These are phyloP conservation scores for Torulaspora gathmanii DNA, from an alignment of 805 yeast species.

Conservation along the genomic window DNA sequence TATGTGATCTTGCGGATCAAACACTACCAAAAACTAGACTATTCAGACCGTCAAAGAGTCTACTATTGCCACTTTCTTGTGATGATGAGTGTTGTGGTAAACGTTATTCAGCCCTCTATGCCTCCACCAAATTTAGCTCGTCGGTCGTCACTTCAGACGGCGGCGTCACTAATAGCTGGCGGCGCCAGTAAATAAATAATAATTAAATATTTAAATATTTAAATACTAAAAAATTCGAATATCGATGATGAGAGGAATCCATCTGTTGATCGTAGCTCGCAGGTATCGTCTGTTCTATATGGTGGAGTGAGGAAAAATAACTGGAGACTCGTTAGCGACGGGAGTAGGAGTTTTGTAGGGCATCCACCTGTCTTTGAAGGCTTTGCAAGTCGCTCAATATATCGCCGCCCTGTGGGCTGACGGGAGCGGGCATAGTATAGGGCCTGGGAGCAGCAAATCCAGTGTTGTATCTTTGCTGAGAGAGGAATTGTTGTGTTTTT, in stretches of 20 bases:
- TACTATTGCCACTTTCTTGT: background rate
- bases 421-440: constrained; percentile 11
- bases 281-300: background rate
- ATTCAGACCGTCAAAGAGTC: background rate
- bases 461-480: constrained; percentile 7
- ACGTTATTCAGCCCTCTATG: background rate
- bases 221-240: no score
- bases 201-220: background rate
- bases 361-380: constrained; percentile 65
- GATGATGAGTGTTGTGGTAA: background rate
- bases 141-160: background rate
- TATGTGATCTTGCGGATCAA: background rate
- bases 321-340: constrained; percentile 8
- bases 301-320: background rate
- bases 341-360: constrained; percentile 36
- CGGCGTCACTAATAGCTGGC: background rate
- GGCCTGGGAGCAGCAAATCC: background rate
- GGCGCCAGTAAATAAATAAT: constrained; percentile 6
- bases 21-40: background rate
- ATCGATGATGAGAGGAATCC: background rate
- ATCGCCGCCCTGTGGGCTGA: constrained; percentile 36
- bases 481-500: constrained; percentile 19
- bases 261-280: background rate
- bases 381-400: constrained; percentile 62
- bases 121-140: background rate